Conservation (phyloP, 1,284 basidiomycete genomes). For the Chalciporus piperatoides region DNA sequence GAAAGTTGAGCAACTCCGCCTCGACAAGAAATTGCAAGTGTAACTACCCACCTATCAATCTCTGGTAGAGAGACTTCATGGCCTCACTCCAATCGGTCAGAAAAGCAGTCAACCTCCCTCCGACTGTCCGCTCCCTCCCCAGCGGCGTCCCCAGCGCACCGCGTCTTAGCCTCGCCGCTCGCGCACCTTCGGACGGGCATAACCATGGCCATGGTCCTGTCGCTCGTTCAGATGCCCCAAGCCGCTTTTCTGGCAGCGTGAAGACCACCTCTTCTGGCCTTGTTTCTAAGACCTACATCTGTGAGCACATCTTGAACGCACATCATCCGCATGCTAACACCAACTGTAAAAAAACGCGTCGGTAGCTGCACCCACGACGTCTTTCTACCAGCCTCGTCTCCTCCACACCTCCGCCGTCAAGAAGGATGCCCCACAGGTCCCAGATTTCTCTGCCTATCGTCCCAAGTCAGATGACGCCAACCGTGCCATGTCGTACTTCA, state of each 20-base stretch:
- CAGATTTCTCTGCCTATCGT: slow-evolving; percentile 86
- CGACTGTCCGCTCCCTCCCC: slow-evolving; percentile 75
- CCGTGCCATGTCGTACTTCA: slow-evolving; percentile 92
- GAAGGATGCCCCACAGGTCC: slow-evolving; percentile 73
- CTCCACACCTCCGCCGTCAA: slow-evolving; percentile 67
- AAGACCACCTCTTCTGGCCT: slow-evolving; percentile 50
- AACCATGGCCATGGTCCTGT: slow-evolving; percentile 52
- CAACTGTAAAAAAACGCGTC: slow-evolving; percentile 7
- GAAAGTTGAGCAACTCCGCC: slow-evolving; percentile 5
- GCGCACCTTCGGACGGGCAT: slow-evolving; percentile 59
- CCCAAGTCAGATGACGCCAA: slow-evolving; percentile 66
- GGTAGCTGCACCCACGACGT: slow-evolving; percentile 45
- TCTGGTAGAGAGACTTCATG: slow-evolving; percentile 40
- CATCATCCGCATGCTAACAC: slow-evolving; percentile 11
- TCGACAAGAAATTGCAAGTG: background rate
- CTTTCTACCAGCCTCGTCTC: slow-evolving; percentile 63
- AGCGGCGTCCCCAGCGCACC: slow-evolving; percentile 70
- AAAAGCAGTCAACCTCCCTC: slow-evolving; percentile 80
- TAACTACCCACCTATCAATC: background rate
- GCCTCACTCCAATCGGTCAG: slow-evolving; percentile 66
- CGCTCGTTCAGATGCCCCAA: slow-evolving; percentile 63
- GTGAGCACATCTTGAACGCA: slow-evolving; percentile 45
- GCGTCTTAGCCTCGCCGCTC: slow-evolving; percentile 65
- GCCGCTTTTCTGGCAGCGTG: slow-evolving; percentile 57
- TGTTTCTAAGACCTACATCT: slow-evolving; percentile 61